Evolutionary conservation across 768 basidiomycete species (phyloP).

Genomic region (Leccinum disarticulatum): DNA sequence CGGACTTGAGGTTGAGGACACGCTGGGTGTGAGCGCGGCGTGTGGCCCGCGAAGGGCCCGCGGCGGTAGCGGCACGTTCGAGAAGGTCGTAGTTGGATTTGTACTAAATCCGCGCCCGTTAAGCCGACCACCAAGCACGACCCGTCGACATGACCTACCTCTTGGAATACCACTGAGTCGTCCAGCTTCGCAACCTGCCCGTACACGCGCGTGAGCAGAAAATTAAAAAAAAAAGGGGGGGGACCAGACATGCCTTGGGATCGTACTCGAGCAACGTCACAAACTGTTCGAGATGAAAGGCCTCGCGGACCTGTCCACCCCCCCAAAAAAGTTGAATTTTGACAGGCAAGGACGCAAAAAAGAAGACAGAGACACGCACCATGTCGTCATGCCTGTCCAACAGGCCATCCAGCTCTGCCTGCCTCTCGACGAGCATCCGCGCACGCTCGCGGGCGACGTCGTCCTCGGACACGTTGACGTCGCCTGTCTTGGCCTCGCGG

Average conservation of each 20-base stretch:
- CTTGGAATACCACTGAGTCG: slow-evolving; percentile 65
- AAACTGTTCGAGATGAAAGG: slow-evolving; percentile 86
- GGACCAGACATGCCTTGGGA: slow-evolving; percentile 41
- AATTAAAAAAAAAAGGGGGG: too few relatives aligned
- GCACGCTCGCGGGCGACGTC: slow-evolving; percentile 38
- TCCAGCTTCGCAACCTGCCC: slow-evolving; percentile 70
- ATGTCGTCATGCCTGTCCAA: slow-evolving; percentile 69
- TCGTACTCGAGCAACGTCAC: slow-evolving; percentile 74
- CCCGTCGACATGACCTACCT: slow-evolving; percentile 46
- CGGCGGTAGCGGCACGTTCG: slow-evolving; percentile 40
- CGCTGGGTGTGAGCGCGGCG: slow-evolving; percentile 58
- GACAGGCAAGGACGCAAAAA: not conserved
- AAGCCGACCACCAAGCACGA: slow-evolving; percentile 1
- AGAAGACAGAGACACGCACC: slow-evolving; percentile 47
- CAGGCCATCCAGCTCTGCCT: slow-evolving; percentile 56
- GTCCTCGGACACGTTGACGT: slow-evolving; percentile 16
- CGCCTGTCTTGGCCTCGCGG: not conserved
- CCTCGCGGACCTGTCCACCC: slow-evolving; percentile 66
- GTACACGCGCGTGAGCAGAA: not conserved
- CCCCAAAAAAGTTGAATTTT: not conserved
- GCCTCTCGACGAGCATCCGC: slow-evolving; percentile 56
- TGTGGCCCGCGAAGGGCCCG: slow-evolving; percentile 58
- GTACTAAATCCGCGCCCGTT: slow-evolving; percentile 40
- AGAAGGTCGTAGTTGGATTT: slow-evolving; percentile 64
- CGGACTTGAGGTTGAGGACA: slow-evolving; percentile 42